A percentile compares a stretch with the other conserved stretches of the same genome.
Conservation (phyloP, 495 filamentous ascomycete genomes). For the Schizothecium vesticola region DNA sequence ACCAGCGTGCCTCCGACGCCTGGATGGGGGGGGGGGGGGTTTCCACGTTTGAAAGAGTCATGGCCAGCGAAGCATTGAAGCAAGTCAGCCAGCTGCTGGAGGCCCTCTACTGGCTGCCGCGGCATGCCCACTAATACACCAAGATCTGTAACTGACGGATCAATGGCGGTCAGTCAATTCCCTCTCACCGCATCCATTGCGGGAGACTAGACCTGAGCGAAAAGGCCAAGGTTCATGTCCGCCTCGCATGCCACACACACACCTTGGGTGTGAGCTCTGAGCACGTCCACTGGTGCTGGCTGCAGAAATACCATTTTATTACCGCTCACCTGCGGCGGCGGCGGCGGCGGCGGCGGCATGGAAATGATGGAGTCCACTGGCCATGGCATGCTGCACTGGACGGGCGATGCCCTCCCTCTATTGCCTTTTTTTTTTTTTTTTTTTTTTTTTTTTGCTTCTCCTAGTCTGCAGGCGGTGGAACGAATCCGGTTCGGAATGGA, state of each 20-base stretch:
- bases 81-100: background rate
- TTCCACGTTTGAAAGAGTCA: background rate
- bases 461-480: background rate
- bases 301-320: background rate
- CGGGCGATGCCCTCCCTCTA: background rate
- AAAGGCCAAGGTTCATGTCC: background rate
- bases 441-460: background rate
- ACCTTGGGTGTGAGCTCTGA: background rate
- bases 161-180: background rate
- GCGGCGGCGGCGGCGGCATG: background rate
- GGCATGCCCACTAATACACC: background rate
- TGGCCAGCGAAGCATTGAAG: background rate
- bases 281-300: background rate
- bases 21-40: background rate
- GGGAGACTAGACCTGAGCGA: background rate
- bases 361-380: background rate
- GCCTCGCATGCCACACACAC: background rate
- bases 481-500: background rate
- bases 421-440: background rate
- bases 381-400: background rate
- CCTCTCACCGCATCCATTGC: background rate
- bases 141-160: background rate
- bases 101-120: background rate
- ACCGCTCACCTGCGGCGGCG: background rate
- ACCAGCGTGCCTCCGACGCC: background rate